Evolutionary conservation across 1,139 yeast genomes (phyloP), one percentile per base, ranked within the genome.

Genomic region (Scheffersomyces insectosa): DNA sequence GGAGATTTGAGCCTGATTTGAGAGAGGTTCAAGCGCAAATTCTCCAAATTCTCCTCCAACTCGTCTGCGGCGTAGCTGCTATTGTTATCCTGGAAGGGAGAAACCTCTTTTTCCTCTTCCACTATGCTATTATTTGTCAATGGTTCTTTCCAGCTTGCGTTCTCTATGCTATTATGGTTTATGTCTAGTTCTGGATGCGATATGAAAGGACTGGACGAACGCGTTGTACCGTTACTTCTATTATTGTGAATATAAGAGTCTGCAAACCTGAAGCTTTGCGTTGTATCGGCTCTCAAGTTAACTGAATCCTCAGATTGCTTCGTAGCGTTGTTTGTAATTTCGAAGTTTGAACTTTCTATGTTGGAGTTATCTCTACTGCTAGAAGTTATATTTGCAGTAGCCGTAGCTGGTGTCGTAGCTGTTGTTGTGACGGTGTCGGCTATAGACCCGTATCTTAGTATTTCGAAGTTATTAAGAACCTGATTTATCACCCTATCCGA

Each of bases 31-130:
- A 20, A 20, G 5, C 59, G 51, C 27, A 64, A 49, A 37, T 59
- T 54, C 13, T 55, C 55, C 2, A 63, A 53, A 38, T 65, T 63
- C 10, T 54, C 55, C 37, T 64, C 65, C 52, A 58, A 56, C 30
- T 47, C 48, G 23, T 47, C 49, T 11, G 42, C 15, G 10, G 39
- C 14, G 40, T 27, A 20, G 25, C 25, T 20, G 25, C 25, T 20
- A 14, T 20, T n/a, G 23, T 9, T 32, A 13, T 27, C 34, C 10
- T 32, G 36, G 29, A 31, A 32, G 36, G 28, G 23, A 7, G 16
- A 15, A 30, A 13, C n/a, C 11, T 30, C 33, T 16, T 15, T 28
- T 20, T 20, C 25, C 13, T 14, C 13, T 31, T 31, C 23, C 8
- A 5, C 33, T n/a, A 31, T 15, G 34, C 11, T n/a, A 14, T 14